A percentile compares a stretch with the other conserved stretches of the same genome.
Conservation (phyloP, 352 stramenopile species). For the Chloridella minuta region DNA sequence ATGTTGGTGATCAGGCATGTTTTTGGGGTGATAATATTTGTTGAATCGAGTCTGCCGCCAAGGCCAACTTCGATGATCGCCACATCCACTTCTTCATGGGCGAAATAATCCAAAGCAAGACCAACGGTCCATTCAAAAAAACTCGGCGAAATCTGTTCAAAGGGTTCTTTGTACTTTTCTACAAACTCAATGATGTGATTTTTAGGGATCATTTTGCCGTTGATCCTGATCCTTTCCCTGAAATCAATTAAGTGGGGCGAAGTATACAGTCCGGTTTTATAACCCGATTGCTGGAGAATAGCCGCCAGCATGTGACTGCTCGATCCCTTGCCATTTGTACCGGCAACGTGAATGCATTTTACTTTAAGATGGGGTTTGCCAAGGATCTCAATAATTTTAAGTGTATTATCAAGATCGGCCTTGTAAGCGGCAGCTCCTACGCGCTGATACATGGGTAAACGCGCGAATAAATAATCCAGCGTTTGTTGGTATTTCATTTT, state of each 20-base stretch:
- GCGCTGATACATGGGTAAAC: background rate
- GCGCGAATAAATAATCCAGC: background rate
- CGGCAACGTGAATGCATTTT: background rate
- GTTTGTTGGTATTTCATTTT: background rate
- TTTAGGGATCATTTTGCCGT: background rate
- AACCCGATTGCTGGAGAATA: background rate
- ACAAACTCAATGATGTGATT: conserved; percentile 15
- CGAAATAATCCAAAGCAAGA: conserved; percentile 45
- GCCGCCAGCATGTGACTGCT: background rate
- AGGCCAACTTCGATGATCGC: conserved; percentile 45
- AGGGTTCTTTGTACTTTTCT: conserved; percentile 9
- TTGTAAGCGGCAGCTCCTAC: background rate
- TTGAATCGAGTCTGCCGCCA: conserved; percentile 40
- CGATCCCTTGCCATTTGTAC: background rate
- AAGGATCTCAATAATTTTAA: background rate
- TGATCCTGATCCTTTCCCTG: background rate
- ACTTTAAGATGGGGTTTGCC: background rate
- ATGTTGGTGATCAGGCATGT: conserved; percentile 51
- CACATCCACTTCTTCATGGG: conserved; percentile 38
- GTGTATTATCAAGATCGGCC: background rate
- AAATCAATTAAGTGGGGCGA: background rate
- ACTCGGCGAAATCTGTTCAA: conserved; percentile 17
- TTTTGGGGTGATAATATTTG: conserved; percentile 42
- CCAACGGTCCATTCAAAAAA: conserved; percentile 55
- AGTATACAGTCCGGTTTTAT: conserved; percentile 1